Evolutionary conservation across 139 green algal species (phyloP).

Genomic region (Trebouxia sp.): DNA sequence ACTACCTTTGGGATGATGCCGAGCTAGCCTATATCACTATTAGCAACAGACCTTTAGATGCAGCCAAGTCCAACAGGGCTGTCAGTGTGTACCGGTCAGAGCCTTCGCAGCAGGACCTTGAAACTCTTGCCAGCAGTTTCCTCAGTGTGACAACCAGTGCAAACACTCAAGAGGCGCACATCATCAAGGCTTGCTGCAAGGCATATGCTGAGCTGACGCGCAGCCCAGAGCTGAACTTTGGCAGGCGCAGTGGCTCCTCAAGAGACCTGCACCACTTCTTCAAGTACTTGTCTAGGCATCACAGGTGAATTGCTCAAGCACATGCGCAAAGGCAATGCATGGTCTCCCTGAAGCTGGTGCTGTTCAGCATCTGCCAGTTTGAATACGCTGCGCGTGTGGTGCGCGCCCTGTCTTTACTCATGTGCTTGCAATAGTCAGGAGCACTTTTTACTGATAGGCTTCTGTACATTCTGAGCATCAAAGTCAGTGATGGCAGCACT

Average conservation of each 20-base stretch:
- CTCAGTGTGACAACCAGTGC: neutral
- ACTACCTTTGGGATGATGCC: constrained; percentile 9
- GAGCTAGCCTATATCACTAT: neutral
- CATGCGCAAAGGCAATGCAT: no score
- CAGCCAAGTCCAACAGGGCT: constrained; percentile 4
- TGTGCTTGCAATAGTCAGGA: no score
- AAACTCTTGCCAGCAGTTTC: constrained; percentile 11
- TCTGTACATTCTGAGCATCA: no score
- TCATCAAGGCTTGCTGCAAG: constrained; percentile 13
- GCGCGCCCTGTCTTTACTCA: no score
- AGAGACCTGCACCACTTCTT: constrained; percentile 21
- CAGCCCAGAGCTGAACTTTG: constrained; percentile 9
- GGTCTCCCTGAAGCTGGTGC: no score
- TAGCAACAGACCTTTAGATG: constrained; percentile 7
- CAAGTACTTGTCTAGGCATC: neutral
- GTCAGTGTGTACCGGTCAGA: constrained; percentile 9
- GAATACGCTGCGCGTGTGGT: no score
- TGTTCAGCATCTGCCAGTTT: no score
- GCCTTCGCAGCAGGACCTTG: neutral
- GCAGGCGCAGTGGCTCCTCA: constrained; percentile 13
- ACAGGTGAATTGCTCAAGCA: no score
- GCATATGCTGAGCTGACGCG: constrained; percentile 11
- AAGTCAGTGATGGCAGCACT: no score
- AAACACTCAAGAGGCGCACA: neutral
- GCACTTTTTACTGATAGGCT: no score